Evolutionary conservation across 495 filamentous ascomycete genomes (phyloP).

Genomic region (Extremus antarcticus): DNA sequence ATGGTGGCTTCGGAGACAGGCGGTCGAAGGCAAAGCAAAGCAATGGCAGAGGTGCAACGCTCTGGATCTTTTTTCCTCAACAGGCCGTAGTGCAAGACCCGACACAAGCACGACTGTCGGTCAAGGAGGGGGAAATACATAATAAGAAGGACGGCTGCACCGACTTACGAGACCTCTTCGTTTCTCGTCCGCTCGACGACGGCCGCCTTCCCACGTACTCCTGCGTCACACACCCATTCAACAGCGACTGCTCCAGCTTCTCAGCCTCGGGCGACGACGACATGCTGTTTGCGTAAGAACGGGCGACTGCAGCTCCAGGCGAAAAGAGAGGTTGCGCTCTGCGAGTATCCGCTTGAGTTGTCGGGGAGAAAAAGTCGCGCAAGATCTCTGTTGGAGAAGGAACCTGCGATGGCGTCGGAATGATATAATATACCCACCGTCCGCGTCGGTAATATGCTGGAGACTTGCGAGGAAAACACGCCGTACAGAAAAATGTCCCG

Average conservation of each 20-base stretch:
- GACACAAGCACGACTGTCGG: background rate
- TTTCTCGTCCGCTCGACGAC: conserved; percentile 23
- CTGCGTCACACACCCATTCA: conserved; percentile 7
- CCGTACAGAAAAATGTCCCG: background rate
- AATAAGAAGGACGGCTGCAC: background rate
- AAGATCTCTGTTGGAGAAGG: background rate
- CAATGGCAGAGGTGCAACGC: no score
- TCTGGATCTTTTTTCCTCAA: background rate
- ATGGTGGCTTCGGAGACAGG: no score
- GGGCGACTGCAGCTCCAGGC: background rate
- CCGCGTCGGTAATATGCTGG: background rate
- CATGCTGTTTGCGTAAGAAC: background rate
- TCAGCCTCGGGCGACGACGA: conserved; percentile 8
- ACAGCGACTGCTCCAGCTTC: conserved; percentile 11
- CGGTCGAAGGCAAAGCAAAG: no score
- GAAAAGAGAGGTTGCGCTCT: background rate
- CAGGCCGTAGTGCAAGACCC: background rate
- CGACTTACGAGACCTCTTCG: conserved; percentile 29
- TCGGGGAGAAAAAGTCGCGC: background rate
- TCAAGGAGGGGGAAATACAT: background rate
- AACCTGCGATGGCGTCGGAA: background rate
- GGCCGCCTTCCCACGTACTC: conserved; percentile 15
- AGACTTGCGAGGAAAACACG: background rate
- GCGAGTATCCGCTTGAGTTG: no score
- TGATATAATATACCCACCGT: background rate